phyloP scores from a whole-genome alignment of 371 early-diverging fungal genomes.

The Apophysomyces sp. region DNA sequence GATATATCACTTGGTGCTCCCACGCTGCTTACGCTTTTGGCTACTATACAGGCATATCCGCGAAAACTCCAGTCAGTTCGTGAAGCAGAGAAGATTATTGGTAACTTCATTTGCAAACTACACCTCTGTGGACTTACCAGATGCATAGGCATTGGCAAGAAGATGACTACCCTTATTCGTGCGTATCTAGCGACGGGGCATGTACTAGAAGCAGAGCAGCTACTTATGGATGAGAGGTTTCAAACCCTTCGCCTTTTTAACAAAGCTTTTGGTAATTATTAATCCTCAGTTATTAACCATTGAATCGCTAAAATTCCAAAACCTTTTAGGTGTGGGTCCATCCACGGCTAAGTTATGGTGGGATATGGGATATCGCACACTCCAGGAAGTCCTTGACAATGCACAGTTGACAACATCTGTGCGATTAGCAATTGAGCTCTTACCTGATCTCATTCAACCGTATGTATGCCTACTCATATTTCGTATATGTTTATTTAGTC shows the following conservation, averaged over 20 bases:
- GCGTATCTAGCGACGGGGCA: slow-evolving; percentile 37
- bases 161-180: slow-evolving; percentile 37
- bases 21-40: neutral
- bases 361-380: slow-evolving; percentile 43
- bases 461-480: slow-evolving; percentile 7
- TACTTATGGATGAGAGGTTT: slow-evolving; percentile 29
- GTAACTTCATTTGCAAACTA: slow-evolving; percentile 1
- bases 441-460: slow-evolving; percentile 42
- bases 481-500: too few relatives aligned
- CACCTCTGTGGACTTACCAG: too few relatives aligned
- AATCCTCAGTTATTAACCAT: neutral
- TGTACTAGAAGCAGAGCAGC: slow-evolving; percentile 40
- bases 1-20: neutral
- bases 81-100: slow-evolving; percentile 48
- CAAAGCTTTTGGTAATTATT: slow-evolving; percentile 39
- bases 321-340: slow-evolving; percentile 38
- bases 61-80: slow-evolving; percentile 32
- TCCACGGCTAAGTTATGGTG: slow-evolving; percentile 50
- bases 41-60: slow-evolving; percentile 43
- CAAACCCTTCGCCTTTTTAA: slow-evolving; percentile 28
- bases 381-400: slow-evolving; percentile 37
- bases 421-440: slow-evolving; percentile 35
- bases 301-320: too few relatives aligned
- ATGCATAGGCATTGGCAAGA: slow-evolving; percentile 46
- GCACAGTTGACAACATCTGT: slow-evolving; percentile 29